Evolutionary conservation across 2,329 filamentous ascomycete species (phyloP), one percentile per base, ranked within the genome.

Genomic region (Aspergillus intermedius): DNA sequence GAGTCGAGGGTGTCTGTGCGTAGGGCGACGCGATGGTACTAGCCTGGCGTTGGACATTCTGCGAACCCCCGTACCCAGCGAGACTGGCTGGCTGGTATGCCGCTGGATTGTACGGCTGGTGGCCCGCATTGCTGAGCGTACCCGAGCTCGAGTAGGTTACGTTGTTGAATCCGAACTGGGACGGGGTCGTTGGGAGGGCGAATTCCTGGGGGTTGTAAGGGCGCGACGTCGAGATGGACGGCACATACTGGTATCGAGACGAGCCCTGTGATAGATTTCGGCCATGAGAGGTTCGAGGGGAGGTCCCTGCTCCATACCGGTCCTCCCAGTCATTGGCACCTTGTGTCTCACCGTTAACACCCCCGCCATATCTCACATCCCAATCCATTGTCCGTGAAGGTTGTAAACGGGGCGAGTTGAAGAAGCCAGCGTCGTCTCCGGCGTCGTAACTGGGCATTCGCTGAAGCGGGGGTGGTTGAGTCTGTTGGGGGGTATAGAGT

Each of bases 361-460:
- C 51, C 58, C 60, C 52, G 54, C 60, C 45, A 55, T 68, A 68
- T 19, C 64, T 62, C 47, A 61, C 48, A 47, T 61, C 62, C 15
- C 60, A 57, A 47, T 71, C 71, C 35, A 63, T 65, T 49, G 69
- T 65, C 49, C 60, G 60, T 13, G 60, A 35, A 37, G 58, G 56
- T 42, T 60, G 56, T 25, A 57, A 57, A 40, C 58, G 57, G 8
- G 61, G 46, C 8, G 63, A 48, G 49, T 71, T 68, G 49, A 72
- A 70, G 48, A 82, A 80, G 44, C 73, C 70, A 43, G 76, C 74
- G 65, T 91, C 87, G 66, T 93, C 88, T 55, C 85, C 87, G 56
- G 78, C 81, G 66, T 89, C 84, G 73, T 88, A 90, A 73, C 86
- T 91, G 44, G 81, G 78, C 55, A 81, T 78, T 56, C 86, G 77